Evolutionary conservation across 2,329 filamentous ascomycete species (phyloP).

Genomic region (Tolypocladium sp.): DNA sequence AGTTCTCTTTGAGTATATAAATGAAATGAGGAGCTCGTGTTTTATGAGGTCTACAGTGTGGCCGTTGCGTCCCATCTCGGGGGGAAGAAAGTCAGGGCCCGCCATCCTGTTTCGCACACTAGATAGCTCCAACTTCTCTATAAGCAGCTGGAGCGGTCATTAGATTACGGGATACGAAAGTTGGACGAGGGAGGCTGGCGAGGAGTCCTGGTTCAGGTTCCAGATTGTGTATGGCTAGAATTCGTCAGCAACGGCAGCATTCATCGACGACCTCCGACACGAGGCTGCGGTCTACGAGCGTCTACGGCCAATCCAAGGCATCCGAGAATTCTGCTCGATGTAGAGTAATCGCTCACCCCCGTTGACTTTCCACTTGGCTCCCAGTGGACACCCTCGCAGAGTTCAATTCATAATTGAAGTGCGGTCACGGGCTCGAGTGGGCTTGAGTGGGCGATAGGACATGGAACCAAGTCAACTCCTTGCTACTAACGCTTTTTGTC

Average conservation of each 20-base stretch:
- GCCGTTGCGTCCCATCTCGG: conserved; percentile 18
- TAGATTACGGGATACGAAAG: conserved; percentile 17
- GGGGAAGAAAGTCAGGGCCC: neutral
- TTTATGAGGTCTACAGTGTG: no score
- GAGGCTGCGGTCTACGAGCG: conserved; percentile 25
- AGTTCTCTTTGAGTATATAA: no score
- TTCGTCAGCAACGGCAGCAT: conserved; percentile 32
- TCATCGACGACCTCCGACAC: conserved; percentile 23
- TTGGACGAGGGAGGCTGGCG: conserved; percentile 20
- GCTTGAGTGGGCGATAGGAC: no score
- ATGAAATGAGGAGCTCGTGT: no score
- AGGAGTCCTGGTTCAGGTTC: conserved; percentile 30
- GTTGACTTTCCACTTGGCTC: no score
- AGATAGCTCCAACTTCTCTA: conserved; percentile 21
- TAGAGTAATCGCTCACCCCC: no score
- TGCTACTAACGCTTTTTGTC: no score
- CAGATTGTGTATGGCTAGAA: conserved; percentile 26
- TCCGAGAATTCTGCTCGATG: neutral
- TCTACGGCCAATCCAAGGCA: conserved; percentile 22
- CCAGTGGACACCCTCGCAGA: no score
- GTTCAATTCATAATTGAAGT: no score
- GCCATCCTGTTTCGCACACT: conserved; percentile 18
- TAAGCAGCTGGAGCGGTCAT: conserved; percentile 15
- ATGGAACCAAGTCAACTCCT: no score
- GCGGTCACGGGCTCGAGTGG: no score